A percentile compares a stretch with the other conserved stretches of the same genome.
Evolutionary conservation across 2,329 filamentous ascomycete genomes (phyloP).

Genomic region (Cladosporium sp.): DNA sequence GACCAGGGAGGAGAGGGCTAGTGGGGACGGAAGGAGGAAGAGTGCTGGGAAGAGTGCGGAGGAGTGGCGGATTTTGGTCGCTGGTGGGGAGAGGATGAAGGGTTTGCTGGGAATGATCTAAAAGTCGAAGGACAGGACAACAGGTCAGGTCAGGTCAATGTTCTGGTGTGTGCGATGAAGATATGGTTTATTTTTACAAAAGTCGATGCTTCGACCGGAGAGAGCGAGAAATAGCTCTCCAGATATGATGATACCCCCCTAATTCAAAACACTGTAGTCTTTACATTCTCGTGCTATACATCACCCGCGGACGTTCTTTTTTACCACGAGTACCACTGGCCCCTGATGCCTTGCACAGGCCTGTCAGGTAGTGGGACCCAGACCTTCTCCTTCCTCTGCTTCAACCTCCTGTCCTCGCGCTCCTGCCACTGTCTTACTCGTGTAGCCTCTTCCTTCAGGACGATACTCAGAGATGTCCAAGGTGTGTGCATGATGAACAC

Average conservation of each 20-base stretch:
- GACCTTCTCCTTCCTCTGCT: constrained; percentile 72
- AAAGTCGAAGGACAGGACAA: neutral
- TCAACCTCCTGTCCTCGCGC: constrained; percentile 70
- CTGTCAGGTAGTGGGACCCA: constrained; percentile 89
- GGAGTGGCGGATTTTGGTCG: constrained; percentile 36
- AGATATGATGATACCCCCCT: constrained; percentile 6
- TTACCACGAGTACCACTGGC: constrained; percentile 89
- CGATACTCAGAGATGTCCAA: constrained; percentile 70
- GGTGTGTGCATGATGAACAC: constrained; percentile 69
- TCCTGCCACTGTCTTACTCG: constrained; percentile 79
- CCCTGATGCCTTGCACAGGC: constrained; percentile 74
- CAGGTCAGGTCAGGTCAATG: neutral
- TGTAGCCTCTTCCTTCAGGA: constrained; percentile 93
- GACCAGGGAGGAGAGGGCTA: constrained; percentile 48
- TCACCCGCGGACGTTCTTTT: neutral
- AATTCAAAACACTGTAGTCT: constrained; percentile 1
- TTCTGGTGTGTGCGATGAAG: neutral
- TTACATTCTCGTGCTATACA: neutral
- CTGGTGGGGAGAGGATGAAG: constrained; percentile 37
- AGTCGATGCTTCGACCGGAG: neutral
- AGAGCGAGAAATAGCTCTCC: neutral
- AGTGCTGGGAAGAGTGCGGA: constrained; percentile 39
- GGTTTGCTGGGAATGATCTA: constrained; percentile 12
- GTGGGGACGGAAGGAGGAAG: constrained; percentile 47
- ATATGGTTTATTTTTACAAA: constrained; percentile 9